Evolutionary conservation across 2,329 filamentous ascomycete genomes (phyloP).

Genomic region (Phialophora chinensis): DNA sequence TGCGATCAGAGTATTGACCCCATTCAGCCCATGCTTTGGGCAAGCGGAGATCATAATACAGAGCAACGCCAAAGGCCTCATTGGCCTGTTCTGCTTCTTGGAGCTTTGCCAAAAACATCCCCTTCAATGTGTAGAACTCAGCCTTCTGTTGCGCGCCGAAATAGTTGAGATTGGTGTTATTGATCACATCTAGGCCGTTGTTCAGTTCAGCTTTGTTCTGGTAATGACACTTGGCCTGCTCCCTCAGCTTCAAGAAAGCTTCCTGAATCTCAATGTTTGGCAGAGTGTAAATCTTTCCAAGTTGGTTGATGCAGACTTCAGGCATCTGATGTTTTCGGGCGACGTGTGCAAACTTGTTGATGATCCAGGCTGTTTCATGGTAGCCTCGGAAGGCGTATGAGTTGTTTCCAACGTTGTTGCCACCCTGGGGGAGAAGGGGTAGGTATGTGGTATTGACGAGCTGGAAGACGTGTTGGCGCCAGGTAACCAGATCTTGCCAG

Average conservation of each 20-base stretch:
- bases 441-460: conserved; percentile 96
- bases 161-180: conserved; percentile 99
- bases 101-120: conserved; percentile 97
- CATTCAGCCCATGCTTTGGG: conserved; percentile 99
- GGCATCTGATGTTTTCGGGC: conserved; percentile 95
- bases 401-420: conserved; percentile 80
- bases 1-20: conserved; percentile 96
- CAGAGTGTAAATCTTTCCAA: conserved; percentile 96
- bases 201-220: conserved; percentile 92
- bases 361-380: conserved; percentile 99
- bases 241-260: conserved; percentile 95
- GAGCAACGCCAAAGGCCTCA: conserved; percentile 88
- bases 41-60: conserved; percentile 94
- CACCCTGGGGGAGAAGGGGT: conserved; percentile 74
- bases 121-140: conserved; percentile 98
- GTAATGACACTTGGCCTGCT: conserved; percentile 98
- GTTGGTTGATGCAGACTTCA: conserved; percentile 95
- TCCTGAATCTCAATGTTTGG: conserved; percentile 99
- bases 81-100: conserved; percentile 90
- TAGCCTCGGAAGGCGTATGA: conserved; percentile 97
- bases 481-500: conserved; percentile 99
- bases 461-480: conserved; percentile 98
- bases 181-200: conserved; percentile 95
- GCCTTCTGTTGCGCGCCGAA: conserved; percentile 96
- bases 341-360: conserved; percentile 97